Conservation (phyloP, 1,284 basidiomycete species). For the Limonomyces culmigenus region DNA sequence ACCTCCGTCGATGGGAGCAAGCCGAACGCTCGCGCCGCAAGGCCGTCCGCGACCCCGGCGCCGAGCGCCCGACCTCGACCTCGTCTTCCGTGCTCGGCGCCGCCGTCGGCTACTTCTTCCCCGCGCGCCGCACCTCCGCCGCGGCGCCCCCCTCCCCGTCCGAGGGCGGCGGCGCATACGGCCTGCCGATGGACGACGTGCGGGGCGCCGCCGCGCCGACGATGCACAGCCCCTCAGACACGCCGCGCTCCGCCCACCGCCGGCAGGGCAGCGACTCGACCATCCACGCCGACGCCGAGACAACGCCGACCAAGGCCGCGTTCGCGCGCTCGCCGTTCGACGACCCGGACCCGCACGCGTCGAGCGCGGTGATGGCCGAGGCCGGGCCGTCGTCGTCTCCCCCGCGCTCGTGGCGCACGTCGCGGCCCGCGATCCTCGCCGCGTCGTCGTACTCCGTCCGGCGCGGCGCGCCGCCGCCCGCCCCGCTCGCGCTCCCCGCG, state of each 20-base stretch:
- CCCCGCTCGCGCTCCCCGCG: constrained; percentile 37
- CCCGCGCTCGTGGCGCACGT: too few species aligned
- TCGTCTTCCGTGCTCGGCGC: constrained; percentile 2
- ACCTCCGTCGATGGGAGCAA: constrained; percentile 53
- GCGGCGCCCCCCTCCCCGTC: constrained; percentile 34
- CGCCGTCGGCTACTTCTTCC: constrained; percentile 23
- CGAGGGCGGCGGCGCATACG: constrained; percentile 14
- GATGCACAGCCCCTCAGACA: neutral
- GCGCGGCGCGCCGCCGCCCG: constrained; percentile 22
- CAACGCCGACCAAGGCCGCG: constrained; percentile 18
- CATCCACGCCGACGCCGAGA: constrained; percentile 18
- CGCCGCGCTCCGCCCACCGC: neutral
- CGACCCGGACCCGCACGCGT: neutral
- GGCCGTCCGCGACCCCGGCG: constrained; percentile 38
- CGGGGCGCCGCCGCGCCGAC: constrained; percentile 17
- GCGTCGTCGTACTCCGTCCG: constrained; percentile 11
- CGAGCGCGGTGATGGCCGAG: constrained; percentile 5
- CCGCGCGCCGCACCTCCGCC: constrained; percentile 34
- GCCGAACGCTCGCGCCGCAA: constrained; percentile 54
- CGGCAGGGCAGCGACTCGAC: neutral
- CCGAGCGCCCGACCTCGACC: neutral
- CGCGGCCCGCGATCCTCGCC: constrained; percentile 10
- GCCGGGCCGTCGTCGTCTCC: too few species aligned
- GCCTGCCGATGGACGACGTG: constrained; percentile 15
- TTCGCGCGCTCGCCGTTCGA: constrained; percentile 23